Percentiles rank a stretch among this genome's conserved stretches.
phyloP scores from a whole-genome alignment of 805 yeast species.

The Wickerhamomyces tratensis region DNA sequence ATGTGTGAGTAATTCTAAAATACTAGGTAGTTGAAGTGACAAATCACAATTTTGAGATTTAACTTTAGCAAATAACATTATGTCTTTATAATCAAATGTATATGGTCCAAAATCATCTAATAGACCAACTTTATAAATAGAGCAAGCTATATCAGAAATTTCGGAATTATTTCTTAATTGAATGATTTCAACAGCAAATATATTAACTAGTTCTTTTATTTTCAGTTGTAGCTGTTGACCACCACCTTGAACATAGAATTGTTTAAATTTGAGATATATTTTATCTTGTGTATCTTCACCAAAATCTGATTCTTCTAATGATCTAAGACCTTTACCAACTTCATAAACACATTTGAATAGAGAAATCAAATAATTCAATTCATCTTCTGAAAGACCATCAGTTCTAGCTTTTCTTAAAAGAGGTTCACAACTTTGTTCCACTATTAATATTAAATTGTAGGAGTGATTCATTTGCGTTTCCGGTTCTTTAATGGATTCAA shows the following conservation, averaged over 20 bases:
- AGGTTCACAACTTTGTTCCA: conserved; percentile 15
- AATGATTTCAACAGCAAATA: conserved; percentile 30
- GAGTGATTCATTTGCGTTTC: conserved; percentile 28
- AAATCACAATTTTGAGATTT: conserved; percentile 14
- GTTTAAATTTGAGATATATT: conserved; percentile 10
- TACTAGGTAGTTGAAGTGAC: conserved; percentile 1
- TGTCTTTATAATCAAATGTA: conserved; percentile 33
- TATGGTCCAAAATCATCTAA: conserved; percentile 64
- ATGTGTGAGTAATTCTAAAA: conserved; percentile 11
- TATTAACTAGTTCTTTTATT: conserved; percentile 29
- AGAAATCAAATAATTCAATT: conserved; percentile 41
- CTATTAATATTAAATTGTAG: conserved; percentile 21
- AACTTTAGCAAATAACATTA: conserved; percentile 29
- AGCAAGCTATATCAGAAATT: conserved; percentile 54
- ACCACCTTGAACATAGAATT: conserved; percentile 35
- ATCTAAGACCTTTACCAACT: conserved; percentile 58
- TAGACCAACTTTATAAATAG: conserved; percentile 54
- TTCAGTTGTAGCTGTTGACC: conserved; percentile 31
- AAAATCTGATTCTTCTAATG: conserved; percentile 33
- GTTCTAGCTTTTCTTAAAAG: conserved; percentile 6
- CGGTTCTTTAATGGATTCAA: conserved; percentile 45
- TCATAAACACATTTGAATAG: conserved; percentile 56
- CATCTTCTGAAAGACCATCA: conserved; percentile 10
- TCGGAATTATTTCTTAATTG: conserved; percentile 32
- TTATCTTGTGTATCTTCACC: conserved; percentile 18